Percentiles rank a stretch among this genome's conserved stretches.
These are phyloP conservation scores for Monosporozyma yasuniensis DNA, from an alignment of 805 yeast genomes.

Conservation along the genomic window DNA sequence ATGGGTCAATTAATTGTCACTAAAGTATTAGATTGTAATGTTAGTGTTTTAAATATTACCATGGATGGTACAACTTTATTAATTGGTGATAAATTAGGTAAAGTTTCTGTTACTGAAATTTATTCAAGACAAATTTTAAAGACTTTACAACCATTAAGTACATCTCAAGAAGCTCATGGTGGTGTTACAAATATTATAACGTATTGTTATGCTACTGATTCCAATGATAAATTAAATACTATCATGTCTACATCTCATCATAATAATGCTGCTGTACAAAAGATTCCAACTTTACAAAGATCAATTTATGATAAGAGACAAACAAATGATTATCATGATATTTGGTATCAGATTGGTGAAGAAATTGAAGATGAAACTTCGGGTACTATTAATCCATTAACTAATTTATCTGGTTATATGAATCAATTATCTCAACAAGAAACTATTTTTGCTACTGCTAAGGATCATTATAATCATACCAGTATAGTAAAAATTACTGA, in stretches of 20 bases:
- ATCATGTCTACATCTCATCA: neutral
- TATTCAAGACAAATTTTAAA: conserved; percentile 59
- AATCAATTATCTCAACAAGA: conserved; percentile 43
- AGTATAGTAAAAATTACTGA: neutral
- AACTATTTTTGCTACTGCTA: conserved; percentile 32
- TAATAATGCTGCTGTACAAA: neutral
- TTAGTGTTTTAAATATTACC: conserved; percentile 50
- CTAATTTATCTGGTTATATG: conserved; percentile 42
- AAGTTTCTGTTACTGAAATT: conserved; percentile 58
- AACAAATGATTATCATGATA: conserved; percentile 34
- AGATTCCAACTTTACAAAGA: conserved; percentile 57
- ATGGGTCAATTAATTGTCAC: conserved; percentile 24
- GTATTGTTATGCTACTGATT: neutral
- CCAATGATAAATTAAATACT: neutral
- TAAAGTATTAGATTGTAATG: conserved; percentile 23
- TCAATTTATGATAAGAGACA: conserved; percentile 36
- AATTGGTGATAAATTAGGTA: conserved; percentile 70
- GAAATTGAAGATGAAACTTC: conserved; percentile 6
- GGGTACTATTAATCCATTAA: conserved; percentile 14
- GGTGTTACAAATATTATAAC: conserved; percentile 21
- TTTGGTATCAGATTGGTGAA: conserved; percentile 30
- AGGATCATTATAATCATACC: neutral
- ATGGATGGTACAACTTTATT: conserved; percentile 67
- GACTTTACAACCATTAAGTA: conserved; percentile 33
- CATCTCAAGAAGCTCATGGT: conserved; percentile 19